Percentiles rank a stretch among this genome's conserved stretches.
Evolutionary conservation across 495 filamentous ascomycete genomes (phyloP).

Genomic region (Aspergillus mulundensis): DNA sequence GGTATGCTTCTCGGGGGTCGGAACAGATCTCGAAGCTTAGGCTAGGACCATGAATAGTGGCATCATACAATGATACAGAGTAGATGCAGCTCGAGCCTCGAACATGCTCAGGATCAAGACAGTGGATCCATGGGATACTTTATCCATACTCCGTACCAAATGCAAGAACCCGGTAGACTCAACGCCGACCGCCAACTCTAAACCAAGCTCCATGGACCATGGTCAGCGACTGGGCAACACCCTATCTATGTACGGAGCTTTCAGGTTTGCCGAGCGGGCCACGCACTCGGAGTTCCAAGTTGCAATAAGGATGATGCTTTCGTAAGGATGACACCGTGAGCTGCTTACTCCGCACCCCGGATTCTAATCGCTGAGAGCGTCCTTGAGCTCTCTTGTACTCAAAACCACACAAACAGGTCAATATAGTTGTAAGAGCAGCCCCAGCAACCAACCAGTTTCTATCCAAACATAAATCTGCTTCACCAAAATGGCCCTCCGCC

Average conservation of each 20-base stretch:
- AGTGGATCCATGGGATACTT: not conserved
- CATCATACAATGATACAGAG: too few relatives aligned
- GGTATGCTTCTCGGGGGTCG: too few relatives aligned
- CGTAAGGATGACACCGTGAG: not conserved
- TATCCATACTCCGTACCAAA: not conserved
- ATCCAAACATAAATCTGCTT: not conserved
- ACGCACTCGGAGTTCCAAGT: not conserved
- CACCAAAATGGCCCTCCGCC: slow-evolving; percentile 49
- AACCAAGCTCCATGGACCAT: not conserved
- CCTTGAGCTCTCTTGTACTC: too few relatives aligned
- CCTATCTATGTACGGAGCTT: not conserved
- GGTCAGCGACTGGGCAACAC: not conserved
- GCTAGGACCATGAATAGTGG: too few relatives aligned
- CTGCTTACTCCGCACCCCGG: not conserved
- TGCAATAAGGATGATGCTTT: not conserved
- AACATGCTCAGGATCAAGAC: too few relatives aligned
- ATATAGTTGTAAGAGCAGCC: not conserved
- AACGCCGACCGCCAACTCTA: not conserved
- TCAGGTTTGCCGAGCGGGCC: too few relatives aligned
- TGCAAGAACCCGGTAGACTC: not conserved
- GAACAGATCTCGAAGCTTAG: too few relatives aligned
- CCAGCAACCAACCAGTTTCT: not conserved
- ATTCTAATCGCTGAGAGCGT: not conserved
- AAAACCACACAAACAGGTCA: not conserved
- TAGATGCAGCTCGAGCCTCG: not conserved